phyloP scores from a whole-genome alignment of 352 stramenopile genomes.

The Pythium folliculosum region DNA sequence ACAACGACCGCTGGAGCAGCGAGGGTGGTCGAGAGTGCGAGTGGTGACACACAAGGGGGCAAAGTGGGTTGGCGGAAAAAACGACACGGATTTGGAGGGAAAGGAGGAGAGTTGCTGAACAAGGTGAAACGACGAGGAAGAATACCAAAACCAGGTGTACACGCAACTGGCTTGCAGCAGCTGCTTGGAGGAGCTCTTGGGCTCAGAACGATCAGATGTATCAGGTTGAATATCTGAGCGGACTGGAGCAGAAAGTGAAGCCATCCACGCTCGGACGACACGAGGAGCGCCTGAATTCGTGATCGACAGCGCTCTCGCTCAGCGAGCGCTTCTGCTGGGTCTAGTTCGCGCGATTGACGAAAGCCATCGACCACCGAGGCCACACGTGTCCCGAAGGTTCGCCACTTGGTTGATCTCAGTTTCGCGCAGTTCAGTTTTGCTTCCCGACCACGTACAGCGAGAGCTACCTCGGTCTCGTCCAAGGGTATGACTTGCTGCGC shows the following conservation, averaged over 20 bases:
- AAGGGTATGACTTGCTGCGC: too few species aligned
- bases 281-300: too few species aligned
- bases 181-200: too few species aligned
- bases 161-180: conserved; percentile 14
- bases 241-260: too few species aligned
- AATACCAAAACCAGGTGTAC: conserved; percentile 2
- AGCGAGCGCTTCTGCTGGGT: too few species aligned
- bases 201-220: conserved; percentile 3
- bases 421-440: too few species aligned
- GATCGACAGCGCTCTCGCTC: too few species aligned
- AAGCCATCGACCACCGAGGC: not conserved
- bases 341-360: too few species aligned
- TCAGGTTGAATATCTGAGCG: not conserved
- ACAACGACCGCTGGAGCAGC: not conserved
- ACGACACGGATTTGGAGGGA: conserved; percentile 19
- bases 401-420: not conserved
- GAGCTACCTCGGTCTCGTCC: too few species aligned
- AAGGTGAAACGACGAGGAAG: not conserved
- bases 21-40: not conserved
- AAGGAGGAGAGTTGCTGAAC: not conserved
- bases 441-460: too few species aligned
- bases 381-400: too few species aligned
- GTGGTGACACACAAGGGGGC: conserved; percentile 10
- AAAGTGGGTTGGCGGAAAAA: conserved; percentile 29
- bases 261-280: too few species aligned